Base-by-base conservation (phyloP, 1,284 basidiomycete genomes). In the Ceratobasidium papillatum region DNA sequence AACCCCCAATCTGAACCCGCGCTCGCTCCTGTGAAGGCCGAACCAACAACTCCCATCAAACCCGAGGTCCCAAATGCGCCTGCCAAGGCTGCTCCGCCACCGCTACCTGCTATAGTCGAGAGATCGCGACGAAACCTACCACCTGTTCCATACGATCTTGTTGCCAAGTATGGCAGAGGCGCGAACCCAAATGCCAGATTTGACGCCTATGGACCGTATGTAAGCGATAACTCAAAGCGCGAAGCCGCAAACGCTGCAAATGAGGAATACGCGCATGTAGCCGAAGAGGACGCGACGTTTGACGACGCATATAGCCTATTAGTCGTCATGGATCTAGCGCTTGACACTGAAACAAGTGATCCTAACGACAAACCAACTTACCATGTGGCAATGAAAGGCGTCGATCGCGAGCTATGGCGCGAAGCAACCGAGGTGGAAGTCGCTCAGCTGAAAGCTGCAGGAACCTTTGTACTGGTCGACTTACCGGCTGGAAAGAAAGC, bases 291-390 rank as follows among this genome's bases (percentile, higher is more conserved):
- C 52, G 52, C 52, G 4, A 54, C 52, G 52, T 61, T 43, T 61
- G 59, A 61, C 59, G 32, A 61, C 38, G 38, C 59, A 61, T 61
- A 43, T 27, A 61, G 38, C 59, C 59, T 61, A 14, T 22, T 27
- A 27, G 2, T 61, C 22, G 22, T 61, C 32, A 27, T 43, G 59
- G 59, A 61, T 43, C 12, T 61, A 61, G 36, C 38, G 3, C 27
- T 27, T 12, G 38, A 61, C 9, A 38, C 59, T 27, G 22, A 25
- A 5, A 27, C 59, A 61, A n/a, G 3, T 22, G 38, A 61, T 27
- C 43, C 43, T 5, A 22, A 32, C 4, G 45, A 64, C 32, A 47
- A 51, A 12, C 62, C 45, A 8, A 49, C 43, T 19, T 64, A 64
- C 47, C 27, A 32, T 9, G 27, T n/a, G 30, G 62, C 45, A 14